Evolutionary conservation across 176 grass and related monocot genomes (phyloP).

Genomic region (Aegilops bicornis): DNA sequence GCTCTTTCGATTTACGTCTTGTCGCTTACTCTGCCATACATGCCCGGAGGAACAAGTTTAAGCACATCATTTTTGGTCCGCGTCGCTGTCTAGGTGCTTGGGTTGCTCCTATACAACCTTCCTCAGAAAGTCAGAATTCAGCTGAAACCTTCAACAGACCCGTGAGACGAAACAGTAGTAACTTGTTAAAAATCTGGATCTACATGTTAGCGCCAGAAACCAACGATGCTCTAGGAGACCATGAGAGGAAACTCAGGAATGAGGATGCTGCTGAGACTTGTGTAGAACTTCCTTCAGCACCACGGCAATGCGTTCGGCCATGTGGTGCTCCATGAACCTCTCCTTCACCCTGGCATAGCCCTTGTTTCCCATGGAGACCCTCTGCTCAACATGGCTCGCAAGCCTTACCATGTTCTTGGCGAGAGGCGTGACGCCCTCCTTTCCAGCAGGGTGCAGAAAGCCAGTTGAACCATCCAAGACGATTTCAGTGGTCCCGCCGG

Average conservation of each 20-base stretch:
- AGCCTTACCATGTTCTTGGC: conserved; percentile 71
- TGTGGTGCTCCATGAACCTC: conserved; percentile 92
- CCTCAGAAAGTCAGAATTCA: too few relatives aligned
- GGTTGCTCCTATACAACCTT: too few relatives aligned
- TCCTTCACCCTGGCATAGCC: conserved; percentile 76
- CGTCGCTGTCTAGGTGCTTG: too few relatives aligned
- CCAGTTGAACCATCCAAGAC: conserved; percentile 77
- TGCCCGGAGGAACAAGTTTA: too few relatives aligned
- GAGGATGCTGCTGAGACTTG: conserved; percentile 33
- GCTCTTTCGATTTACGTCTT: too few relatives aligned
- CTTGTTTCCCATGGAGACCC: conserved; percentile 69
- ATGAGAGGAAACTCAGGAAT: conserved; percentile 27
- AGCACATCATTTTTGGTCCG: too few relatives aligned
- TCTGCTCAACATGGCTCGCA: conserved; percentile 58
- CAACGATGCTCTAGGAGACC: background rate
- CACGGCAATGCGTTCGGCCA: conserved; percentile 65
- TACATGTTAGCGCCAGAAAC: conserved; percentile 4
- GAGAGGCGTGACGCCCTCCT: conserved; percentile 73
- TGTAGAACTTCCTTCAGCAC: conserved; percentile 59
- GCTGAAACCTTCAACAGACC: too few relatives aligned
- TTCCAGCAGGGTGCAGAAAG: conserved; percentile 74
- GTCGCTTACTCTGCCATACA: too few relatives aligned
- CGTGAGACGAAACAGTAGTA: too few relatives aligned
- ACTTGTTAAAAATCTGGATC: background rate
- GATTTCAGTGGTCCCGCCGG: conserved; percentile 90